Conservation (phyloP, 2,329 filamentous ascomycete genomes). For the Hirsutella minnesotensis region DNA sequence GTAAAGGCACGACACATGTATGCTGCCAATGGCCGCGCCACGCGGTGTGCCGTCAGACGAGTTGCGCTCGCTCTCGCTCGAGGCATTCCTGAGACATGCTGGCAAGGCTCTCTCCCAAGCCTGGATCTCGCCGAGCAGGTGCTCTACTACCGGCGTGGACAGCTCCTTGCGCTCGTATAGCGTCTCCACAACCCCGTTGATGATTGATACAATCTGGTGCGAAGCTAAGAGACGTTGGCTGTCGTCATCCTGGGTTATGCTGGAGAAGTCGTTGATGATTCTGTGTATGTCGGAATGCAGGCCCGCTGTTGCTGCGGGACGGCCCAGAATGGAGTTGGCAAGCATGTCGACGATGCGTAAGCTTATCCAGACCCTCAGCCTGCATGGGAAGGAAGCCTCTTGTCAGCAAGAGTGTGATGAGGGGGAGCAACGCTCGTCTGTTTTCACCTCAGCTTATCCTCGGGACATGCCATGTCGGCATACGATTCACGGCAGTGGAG, state of each 20-base stretch:
- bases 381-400: slow-evolving; percentile 3
- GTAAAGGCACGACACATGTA: slow-evolving; percentile 45
- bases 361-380: slow-evolving; percentile 24
- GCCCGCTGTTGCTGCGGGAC: slow-evolving; percentile 22
- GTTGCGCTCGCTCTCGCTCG: slow-evolving; percentile 10
- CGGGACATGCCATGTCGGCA: slow-evolving; percentile 7
- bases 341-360: slow-evolving; percentile 25
- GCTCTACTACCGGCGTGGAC: slow-evolving; percentile 21
- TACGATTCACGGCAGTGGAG: slow-evolving; percentile 30
- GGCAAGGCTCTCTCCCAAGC: slow-evolving; percentile 34
- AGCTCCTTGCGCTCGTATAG: slow-evolving; percentile 27
- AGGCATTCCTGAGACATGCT: slow-evolving; percentile 13
- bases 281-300: slow-evolving; percentile 15
- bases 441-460: slow-evolving; percentile 12
- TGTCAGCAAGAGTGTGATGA: background rate
- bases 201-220: slow-evolving; percentile 28
- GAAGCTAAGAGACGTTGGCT: slow-evolving; percentile 22
- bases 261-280: slow-evolving; percentile 10
- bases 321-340: slow-evolving; percentile 24
- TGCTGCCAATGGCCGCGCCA: slow-evolving; percentile 31
- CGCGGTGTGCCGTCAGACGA: slow-evolving; percentile 2
- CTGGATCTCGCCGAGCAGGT: slow-evolving; percentile 28
- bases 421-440: background rate
- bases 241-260: slow-evolving; percentile 4
- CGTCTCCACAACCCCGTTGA: slow-evolving; percentile 29